Percentiles rank a stretch among this genome's conserved stretches.
Conservation (phyloP, 768 basidiomycete genomes). For the Baorangia bicolor region DNA sequence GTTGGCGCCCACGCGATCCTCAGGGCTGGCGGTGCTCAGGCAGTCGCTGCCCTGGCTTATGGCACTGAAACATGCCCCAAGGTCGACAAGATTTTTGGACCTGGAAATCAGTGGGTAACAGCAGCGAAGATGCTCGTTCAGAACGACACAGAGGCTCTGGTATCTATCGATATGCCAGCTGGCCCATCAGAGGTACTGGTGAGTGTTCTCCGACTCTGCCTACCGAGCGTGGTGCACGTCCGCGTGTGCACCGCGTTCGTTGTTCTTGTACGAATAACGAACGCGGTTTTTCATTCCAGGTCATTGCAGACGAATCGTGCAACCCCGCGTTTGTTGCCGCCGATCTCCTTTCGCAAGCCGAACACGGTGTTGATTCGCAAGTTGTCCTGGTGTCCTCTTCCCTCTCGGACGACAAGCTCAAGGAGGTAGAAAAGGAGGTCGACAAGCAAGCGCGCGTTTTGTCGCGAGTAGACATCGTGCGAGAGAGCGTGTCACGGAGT, state of each 20-base stretch:
- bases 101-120: conserved; percentile 99
- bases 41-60: conserved; percentile 93
- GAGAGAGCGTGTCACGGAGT: conserved; percentile 86
- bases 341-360: conserved; percentile 95
- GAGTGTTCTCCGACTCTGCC: conserved; percentile 15
- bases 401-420: conserved; percentile 59
- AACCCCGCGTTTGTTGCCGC: conserved; percentile 92
- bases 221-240: conserved; percentile 58
- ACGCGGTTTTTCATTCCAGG: conserved; percentile 47
- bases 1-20: conserved; percentile 89
- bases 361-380: conserved; percentile 97
- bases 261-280: conserved; percentile 38
- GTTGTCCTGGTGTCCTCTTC: conserved; percentile 87
- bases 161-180: conserved; percentile 99
- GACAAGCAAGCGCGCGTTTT: conserved; percentile 85
- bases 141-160: conserved; percentile 95
- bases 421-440: conserved; percentile 79
- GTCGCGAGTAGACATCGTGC: conserved; percentile 85
- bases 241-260: conserved; percentile 52
- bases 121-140: conserved; percentile 99
- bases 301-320: conserved; percentile 87
- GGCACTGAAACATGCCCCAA: conserved; percentile 95
- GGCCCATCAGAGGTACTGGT: conserved; percentile 98
- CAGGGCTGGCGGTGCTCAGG: conserved; percentile 96
- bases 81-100: conserved; percentile 99